Evolutionary conservation across 352 stramenopile species (phyloP).

Genomic region (Globisporangium takayamanum): DNA sequence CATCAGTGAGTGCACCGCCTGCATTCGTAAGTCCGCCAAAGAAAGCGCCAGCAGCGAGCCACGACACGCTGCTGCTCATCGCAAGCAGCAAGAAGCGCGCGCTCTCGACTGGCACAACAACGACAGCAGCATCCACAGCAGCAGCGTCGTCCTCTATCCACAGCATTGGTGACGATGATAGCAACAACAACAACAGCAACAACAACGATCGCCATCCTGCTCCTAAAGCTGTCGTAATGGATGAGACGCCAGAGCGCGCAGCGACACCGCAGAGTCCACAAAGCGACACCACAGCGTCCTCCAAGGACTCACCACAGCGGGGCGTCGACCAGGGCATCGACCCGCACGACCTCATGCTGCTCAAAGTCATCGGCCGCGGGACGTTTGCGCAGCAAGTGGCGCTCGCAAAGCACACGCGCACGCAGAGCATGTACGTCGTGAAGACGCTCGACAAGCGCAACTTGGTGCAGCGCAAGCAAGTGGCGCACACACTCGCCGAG

Average conservation of each 20-base stretch:
- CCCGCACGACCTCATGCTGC: conserved; percentile 62
- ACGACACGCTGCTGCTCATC: not conserved
- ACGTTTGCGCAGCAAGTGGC: conserved; percentile 82
- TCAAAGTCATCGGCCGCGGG: conserved; percentile 82
- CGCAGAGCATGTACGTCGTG: conserved; percentile 60
- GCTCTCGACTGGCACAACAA: not conserved
- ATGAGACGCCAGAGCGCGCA: not conserved
- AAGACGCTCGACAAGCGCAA: conserved; percentile 81
- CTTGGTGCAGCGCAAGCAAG: conserved; percentile 68
- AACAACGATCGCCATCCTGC: no score
- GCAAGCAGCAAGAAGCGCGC: conserved; percentile 4
- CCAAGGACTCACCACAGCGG: not conserved
- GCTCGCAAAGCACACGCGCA: conserved; percentile 46
- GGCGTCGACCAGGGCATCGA: conserved; percentile 22
- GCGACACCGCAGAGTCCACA: not conserved
- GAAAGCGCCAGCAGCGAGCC: not conserved
- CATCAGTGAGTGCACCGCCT: not conserved
- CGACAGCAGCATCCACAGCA: no score
- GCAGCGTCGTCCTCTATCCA: not conserved
- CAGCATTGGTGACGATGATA: not conserved
- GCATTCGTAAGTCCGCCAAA: conserved; percentile 1
- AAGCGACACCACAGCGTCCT: not conserved
- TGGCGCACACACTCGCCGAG: conserved; percentile 72
- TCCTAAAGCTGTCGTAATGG: no score
- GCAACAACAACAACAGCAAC: not conserved